Percentiles rank a stretch among this genome's conserved stretches.
Evolutionary conservation across 2,329 filamentous ascomycete species (phyloP).

Genomic region (Lachnellula hyalina): DNA sequence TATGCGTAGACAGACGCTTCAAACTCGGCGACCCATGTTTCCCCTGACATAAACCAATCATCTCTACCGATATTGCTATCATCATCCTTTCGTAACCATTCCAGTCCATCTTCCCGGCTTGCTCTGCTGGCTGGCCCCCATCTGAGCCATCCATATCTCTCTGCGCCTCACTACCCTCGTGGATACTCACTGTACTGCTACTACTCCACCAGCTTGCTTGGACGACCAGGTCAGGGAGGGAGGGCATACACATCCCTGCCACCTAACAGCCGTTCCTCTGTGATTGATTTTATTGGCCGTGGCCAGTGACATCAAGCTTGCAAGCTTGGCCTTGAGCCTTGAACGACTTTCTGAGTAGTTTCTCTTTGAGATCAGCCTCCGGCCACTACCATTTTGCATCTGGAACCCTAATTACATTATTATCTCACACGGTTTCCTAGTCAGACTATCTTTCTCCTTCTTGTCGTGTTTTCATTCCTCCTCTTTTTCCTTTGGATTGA

Average conservation of each 20-base stretch:
- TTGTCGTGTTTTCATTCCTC: neutral
- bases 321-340: conserved; percentile 8
- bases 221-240: too few species aligned
- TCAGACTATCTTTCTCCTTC: conserved; percentile 15
- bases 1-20: too few species aligned
- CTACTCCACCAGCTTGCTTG: too few species aligned
- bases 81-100: neutral
- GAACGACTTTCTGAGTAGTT: conserved; percentile 9
- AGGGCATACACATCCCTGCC: too few species aligned
- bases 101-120: neutral
- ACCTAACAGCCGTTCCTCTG: neutral
- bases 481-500: neutral
- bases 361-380: conserved; percentile 31
- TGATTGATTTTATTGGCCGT: conserved; percentile 5
- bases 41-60: too few species aligned
- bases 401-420: conserved; percentile 15
- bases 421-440: conserved; percentile 7
- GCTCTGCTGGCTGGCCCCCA: too few species aligned
- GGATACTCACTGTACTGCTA: neutral
- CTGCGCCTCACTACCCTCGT: neutral
- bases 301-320: conserved; percentile 30
- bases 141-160: neutral
- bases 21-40: too few species aligned
- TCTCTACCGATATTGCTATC: too few species aligned
- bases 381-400: conserved; percentile 19